A percentile compares a stretch with the other conserved stretches of the same genome.
Conservation (phyloP, 1,284 basidiomycete genomes). For the Trichosporon asahii region DNA sequence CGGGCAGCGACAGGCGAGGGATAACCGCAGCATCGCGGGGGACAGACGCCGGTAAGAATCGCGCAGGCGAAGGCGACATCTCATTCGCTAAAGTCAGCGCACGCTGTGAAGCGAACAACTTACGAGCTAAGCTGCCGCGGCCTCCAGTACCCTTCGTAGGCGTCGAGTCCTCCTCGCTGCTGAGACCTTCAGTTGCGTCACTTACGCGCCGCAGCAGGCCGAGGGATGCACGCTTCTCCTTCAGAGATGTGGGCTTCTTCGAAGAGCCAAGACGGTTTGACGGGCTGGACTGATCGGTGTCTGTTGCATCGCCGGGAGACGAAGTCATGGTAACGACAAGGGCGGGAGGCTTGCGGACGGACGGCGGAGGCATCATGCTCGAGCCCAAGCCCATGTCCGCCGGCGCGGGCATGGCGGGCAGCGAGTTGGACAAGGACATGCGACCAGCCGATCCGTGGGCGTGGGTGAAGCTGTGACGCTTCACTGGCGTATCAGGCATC, state of each 20-base stretch:
- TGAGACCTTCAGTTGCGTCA: conserved; percentile 33
- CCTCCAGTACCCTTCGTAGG: conserved; percentile 45
- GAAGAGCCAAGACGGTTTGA: conserved; percentile 34
- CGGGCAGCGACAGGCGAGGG: conserved; percentile 49
- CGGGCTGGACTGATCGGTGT: conserved; percentile 41
- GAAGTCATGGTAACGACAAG: conserved; percentile 37
- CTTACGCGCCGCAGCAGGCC: conserved; percentile 40
- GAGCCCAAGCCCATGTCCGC: not conserved
- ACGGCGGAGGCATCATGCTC: conserved; percentile 15
- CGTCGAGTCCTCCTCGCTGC: conserved; percentile 50
- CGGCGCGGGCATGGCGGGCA: conserved; percentile 12
- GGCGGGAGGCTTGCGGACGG: conserved; percentile 25
- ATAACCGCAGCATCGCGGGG: conserved; percentile 15
- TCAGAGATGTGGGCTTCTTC: not conserved
- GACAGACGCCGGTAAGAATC: conserved; percentile 1
- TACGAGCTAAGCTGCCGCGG: conserved; percentile 17
- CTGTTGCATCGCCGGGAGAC: conserved; percentile 50
- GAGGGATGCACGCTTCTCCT: conserved; percentile 23
- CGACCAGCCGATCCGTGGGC: conserved; percentile 18
- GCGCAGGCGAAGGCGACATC: conserved; percentile 16
- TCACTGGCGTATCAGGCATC: conserved; percentile 53
- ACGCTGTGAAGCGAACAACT: not conserved
- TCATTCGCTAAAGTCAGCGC: not conserved
- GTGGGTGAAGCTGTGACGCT: conserved; percentile 43
- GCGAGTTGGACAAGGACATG: conserved; percentile 20